Percentiles rank a stretch among this genome's conserved stretches.
These are phyloP conservation scores for Stemphylium beticola DNA, from an alignment of 2,329 filamentous ascomycete genomes.

Conservation along the genomic window DNA sequence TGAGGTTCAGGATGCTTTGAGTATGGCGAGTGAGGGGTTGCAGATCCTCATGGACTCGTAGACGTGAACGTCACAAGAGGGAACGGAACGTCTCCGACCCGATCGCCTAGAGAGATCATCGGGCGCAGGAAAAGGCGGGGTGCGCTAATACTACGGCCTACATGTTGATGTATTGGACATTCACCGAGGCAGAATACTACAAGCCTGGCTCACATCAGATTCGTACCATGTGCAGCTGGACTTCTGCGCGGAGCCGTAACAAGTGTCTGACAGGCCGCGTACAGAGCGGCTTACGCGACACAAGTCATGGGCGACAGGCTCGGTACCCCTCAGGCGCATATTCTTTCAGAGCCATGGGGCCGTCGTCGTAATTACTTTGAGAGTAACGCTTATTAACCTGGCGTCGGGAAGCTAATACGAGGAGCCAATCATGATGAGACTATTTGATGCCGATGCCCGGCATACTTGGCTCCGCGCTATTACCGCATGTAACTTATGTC, in stretches of 20 bases:
- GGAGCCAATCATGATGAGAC: slow-evolving; percentile 30
- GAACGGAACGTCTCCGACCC: background rate
- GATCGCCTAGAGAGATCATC: background rate
- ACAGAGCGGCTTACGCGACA: background rate
- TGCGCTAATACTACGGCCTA: slow-evolving; percentile 3
- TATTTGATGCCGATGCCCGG: slow-evolving; percentile 37
- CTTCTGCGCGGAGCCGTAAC: background rate
- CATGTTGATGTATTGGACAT: background rate
- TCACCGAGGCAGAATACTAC: background rate
- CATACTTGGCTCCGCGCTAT: slow-evolving; percentile 27
- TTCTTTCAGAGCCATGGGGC: slow-evolving; percentile 11
- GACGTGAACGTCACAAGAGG: background rate
- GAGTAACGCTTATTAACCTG: slow-evolving; percentile 22
- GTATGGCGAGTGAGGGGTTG: background rate
- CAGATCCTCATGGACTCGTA: background rate
- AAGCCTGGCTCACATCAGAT: background rate
- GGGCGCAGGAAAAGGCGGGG: slow-evolving; percentile 4
- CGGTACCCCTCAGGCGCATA: slow-evolving; percentile 17
- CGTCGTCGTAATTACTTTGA: slow-evolving; percentile 18
- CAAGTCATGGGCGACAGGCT: slow-evolving; percentile 1
- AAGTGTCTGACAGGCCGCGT: background rate
- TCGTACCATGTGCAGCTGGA: background rate
- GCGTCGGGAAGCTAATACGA: slow-evolving; percentile 20
- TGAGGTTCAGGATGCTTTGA: background rate
- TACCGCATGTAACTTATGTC: slow-evolving; percentile 13